Evolutionary conservation across 129 eudicot species (phyloP), one percentile per base, ranked within the genome.

Genomic region (Escallonia herrerae): DNA sequence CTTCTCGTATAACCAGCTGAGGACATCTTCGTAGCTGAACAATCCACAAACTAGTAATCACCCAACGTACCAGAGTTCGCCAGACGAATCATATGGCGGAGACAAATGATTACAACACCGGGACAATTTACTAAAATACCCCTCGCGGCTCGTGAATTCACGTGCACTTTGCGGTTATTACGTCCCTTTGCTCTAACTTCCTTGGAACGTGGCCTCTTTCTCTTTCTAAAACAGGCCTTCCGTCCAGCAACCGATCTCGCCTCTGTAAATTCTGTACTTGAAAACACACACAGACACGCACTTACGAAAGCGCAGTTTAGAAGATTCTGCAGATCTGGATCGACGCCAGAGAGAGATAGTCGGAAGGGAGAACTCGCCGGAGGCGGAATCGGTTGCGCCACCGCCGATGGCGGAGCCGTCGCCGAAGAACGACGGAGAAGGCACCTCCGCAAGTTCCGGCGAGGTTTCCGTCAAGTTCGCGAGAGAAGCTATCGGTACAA

Each of bases 381-480:
- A 58, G 54, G 12, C 72, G 67, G 67, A 15, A 56, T 4, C 8
- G n/a, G 33, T 22, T 22, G 33, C 33, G 33, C 33, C 33, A 22
- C 61, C 40, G 5, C 9, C 65, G 64, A 72, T 72, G 72, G 66
- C 62, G 47, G 77, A 59, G 5, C 10, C 65, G 56, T 56, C 62
- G 72, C 61, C 55, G 38, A 62, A 67, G 40, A 42, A 7, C 39
- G 58, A 63, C 39, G 44, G 33, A 22, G 43, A 45, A 12, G 56
- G 63, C 10, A 7, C 9, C 38, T 76, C 71, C 12, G 40, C 80
- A 15, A 56, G 67, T 56, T 66, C 82, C 74, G 64, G 65, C 13
- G 77, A 70, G 43, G 80, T 70, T 54, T 47, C 84, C 9, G 72
- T 69, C 52, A 64, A 51, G 38, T 56, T 57, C 37, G 79, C 56